Evolutionary conservation across 2,329 filamentous ascomycete genomes (phyloP), one percentile per base, ranked within the genome.

Genomic region (Erysiphe pulchra): DNA sequence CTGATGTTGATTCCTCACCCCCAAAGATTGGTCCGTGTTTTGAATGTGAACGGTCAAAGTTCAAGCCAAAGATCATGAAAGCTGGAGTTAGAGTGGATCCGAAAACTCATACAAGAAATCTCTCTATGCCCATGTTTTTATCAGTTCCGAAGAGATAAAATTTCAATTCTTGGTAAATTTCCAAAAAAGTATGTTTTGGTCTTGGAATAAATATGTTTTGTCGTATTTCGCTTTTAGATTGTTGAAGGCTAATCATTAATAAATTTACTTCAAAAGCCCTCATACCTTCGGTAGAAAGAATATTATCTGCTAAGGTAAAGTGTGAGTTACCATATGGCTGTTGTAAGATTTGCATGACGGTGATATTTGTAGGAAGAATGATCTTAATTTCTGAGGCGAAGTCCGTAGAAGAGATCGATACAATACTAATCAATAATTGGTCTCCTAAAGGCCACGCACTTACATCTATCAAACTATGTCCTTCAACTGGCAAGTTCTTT

Each of bases 391-490:
- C 20, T 1, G 33, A 24, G 2, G 16, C 37, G 1, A 32, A 48
- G 45, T 51, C 46, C 4, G 38, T 17, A 46, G 62, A 61, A 33
- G 58, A 53, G 58, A 32, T 46, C 51, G 61, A 60, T n/a, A 63
- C 57, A 30, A 66, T 49, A 31, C 59, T 59, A 38, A 66, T 50
- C 44, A 67, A 52, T 50, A 63, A 57, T 48, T 54, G 54, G 0
- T 51, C 47, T 4, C 53, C 59, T 4, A 56, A 45, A 8, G 57
- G 54, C 65, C 48, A 30, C 40, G 34, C 9, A 52, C 49, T n/a
- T 57, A 17, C 47, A 51, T 61, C 60, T 14, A 63, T 56, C 46
- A 3, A 52, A 59, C 4, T 55, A 45, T 9, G 57, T 54, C 65
- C 47, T 18, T 42, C 30, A 5, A 52, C 49, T 1, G 44, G 16